Conservation (phyloP, 2,329 filamentous ascomycete species). For the Colletotrichum spaethianum region DNA sequence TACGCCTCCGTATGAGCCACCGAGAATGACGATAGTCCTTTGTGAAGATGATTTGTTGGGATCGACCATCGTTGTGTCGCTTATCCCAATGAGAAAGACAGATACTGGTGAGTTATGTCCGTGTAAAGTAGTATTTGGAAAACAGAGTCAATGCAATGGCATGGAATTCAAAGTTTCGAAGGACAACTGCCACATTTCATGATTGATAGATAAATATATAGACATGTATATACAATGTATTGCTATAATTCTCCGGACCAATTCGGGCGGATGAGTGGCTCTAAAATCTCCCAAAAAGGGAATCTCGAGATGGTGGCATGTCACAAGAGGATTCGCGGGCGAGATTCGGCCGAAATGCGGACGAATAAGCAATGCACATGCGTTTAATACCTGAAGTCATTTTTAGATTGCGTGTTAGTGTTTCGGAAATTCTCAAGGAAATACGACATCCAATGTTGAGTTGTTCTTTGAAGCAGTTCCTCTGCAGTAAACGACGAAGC, state of each 20-base stretch:
- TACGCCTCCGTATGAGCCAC: constrained; percentile 67
- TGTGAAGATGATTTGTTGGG: neutral
- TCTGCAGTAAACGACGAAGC: too few relatives aligned
- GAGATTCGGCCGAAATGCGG: constrained; percentile 3
- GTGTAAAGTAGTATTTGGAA: too few relatives aligned
- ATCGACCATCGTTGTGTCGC: neutral
- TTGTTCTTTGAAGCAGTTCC: too few relatives aligned
- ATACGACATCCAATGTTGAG: too few relatives aligned
- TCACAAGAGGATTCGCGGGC: neutral
- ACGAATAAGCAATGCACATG: neutral
- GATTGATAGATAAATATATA: too few relatives aligned
- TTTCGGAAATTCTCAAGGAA: too few relatives aligned
- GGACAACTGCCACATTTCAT: neutral
- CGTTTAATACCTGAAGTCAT: neutral
- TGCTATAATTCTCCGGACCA: neutral
- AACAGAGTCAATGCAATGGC: too few relatives aligned
- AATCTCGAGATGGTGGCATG: neutral
- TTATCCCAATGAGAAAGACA: neutral
- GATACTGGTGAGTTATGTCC: neutral
- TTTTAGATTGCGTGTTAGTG: neutral
- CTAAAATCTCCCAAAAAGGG: too few relatives aligned
- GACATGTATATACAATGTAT: neutral
- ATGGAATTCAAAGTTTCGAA: neutral
- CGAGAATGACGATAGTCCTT: constrained; percentile 65
- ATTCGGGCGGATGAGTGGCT: neutral